Percentiles rank a stretch among this genome's conserved stretches.
Evolutionary conservation across 169 alveolate genomes (phyloP).

Genomic region (Perkinsus chesapeaki): DNA sequence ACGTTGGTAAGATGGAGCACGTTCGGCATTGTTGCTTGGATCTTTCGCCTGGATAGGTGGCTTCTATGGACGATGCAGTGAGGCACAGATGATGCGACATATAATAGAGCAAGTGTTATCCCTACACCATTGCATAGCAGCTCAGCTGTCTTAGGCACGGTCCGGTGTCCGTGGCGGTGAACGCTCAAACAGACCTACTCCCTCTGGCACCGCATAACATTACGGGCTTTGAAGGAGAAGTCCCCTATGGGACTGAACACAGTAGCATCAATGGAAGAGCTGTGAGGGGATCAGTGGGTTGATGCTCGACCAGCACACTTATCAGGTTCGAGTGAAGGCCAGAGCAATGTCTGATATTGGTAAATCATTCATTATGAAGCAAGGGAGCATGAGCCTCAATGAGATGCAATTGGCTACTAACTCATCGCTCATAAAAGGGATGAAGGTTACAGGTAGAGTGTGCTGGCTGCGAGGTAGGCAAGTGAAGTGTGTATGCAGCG

Average conservation of each 20-base stretch:
- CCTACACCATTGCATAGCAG: background rate
- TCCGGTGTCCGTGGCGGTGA: constrained; percentile 28
- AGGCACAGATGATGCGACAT: constrained; percentile 23
- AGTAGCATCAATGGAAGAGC: constrained; percentile 14
- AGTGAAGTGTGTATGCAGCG: background rate
- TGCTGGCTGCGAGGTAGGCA: background rate
- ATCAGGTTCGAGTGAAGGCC: background rate
- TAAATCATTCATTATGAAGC: too few relatives aligned
- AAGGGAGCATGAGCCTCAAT: background rate
- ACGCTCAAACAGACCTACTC: constrained; percentile 26
- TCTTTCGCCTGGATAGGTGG: background rate
- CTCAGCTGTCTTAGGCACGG: constrained; percentile 7
- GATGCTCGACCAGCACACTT: background rate
- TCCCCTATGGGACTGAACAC: constrained; percentile 25
- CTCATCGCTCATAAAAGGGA: background rate
- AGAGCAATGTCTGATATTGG: too few relatives aligned
- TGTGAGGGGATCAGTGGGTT: background rate
- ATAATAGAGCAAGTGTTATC: background rate
- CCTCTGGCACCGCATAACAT: background rate
- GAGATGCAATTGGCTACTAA: background rate
- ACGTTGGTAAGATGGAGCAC: constrained; percentile 19
- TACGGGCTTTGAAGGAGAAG: constrained; percentile 7
- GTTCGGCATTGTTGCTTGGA: background rate
- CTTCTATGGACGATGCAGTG: constrained; percentile 33
- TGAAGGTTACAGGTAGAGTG: background rate